These are phyloP conservation scores for Thraustochytrium sp. DNA, from an alignment of 352 stramenopile species.

Conservation along the genomic window DNA sequence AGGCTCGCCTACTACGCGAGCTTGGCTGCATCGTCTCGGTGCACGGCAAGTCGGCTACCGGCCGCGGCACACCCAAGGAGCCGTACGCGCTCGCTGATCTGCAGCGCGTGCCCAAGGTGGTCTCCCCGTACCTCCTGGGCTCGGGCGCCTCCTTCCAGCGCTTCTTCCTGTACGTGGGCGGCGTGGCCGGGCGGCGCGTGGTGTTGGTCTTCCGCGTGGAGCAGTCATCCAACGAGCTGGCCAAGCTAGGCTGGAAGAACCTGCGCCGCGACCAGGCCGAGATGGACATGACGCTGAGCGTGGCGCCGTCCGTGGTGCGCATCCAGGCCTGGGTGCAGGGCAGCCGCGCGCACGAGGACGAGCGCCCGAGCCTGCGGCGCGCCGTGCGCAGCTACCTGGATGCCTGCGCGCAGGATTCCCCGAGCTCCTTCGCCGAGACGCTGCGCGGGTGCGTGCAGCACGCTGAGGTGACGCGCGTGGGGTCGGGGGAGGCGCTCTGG, in stretches of 20 bases:
- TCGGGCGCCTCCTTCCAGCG: not conserved
- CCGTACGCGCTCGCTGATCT: not conserved
- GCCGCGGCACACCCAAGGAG: not conserved
- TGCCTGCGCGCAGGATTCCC: not conserved
- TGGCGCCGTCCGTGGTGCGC: not conserved
- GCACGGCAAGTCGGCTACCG: not conserved
- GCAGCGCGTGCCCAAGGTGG: not conserved
- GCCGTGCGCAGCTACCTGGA: not conserved
- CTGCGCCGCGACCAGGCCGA: not conserved
- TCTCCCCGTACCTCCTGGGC: not conserved
- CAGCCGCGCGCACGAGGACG: not conserved
- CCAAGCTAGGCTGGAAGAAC: not conserved
- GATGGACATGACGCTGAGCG: not conserved
- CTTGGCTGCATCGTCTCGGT: conserved; percentile 74
- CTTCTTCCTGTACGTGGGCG: not conserved
- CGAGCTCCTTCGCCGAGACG: not conserved
- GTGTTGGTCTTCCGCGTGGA: not conserved
- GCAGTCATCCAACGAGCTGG: not conserved
- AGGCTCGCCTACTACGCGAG: conserved; percentile 77
- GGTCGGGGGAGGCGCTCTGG: not conserved
- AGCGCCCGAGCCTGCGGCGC: not conserved
- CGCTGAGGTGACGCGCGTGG: not conserved
- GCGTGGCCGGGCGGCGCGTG: not conserved
- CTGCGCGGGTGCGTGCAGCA: not conserved
- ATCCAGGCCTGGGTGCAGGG: not conserved